These are phyloP conservation scores for Lasiosphaeria ovina DNA, from an alignment of 495 filamentous ascomycete species.

Conservation along the genomic window DNA sequence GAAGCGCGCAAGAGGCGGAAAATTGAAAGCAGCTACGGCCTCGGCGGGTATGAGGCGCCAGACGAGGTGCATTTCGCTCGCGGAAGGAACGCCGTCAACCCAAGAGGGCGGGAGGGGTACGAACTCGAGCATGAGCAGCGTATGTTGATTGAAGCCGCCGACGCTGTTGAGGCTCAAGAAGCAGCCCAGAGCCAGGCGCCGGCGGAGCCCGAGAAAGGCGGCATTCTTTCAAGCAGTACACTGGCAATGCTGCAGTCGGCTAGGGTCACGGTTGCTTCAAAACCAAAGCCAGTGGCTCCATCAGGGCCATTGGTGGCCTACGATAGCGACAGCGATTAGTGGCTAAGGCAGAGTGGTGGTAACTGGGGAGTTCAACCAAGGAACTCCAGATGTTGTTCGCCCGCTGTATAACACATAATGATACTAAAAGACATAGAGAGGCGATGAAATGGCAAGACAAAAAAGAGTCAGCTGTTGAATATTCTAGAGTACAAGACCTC, in stretches of 20 bases:
- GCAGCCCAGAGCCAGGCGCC: constrained; percentile 37
- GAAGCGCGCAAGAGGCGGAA: constrained; percentile 83
- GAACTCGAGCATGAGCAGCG: constrained; percentile 48
- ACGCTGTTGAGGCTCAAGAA: constrained; percentile 35
- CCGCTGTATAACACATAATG: constrained; percentile 5
- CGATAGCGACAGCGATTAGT: constrained; percentile 78
- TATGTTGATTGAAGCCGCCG: constrained; percentile 47
- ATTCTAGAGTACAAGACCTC: constrained; percentile 95
- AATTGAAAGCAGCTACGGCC: constrained; percentile 84
- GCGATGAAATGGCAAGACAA: background rate
- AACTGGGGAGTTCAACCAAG: background rate
- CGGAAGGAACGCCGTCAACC: constrained; percentile 57
- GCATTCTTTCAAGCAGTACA: constrained; percentile 79
- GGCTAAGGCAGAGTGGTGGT: background rate
- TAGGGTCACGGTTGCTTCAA: constrained; percentile 49
- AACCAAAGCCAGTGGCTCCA: constrained; percentile 40
- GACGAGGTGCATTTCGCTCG: constrained; percentile 92
- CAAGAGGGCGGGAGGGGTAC: constrained; percentile 50
- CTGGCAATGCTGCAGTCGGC: constrained; percentile 66
- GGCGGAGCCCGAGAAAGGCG: constrained; percentile 48
- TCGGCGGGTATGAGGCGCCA: constrained; percentile 89
- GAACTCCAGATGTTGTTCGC: background rate
- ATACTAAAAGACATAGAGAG: constrained; percentile 3
- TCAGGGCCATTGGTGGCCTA: constrained; percentile 81
- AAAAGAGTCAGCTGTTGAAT: constrained; percentile 66